phyloP scores from a whole-genome alignment of 306 rosid genomes.

The Lablab purpureus region DNA sequence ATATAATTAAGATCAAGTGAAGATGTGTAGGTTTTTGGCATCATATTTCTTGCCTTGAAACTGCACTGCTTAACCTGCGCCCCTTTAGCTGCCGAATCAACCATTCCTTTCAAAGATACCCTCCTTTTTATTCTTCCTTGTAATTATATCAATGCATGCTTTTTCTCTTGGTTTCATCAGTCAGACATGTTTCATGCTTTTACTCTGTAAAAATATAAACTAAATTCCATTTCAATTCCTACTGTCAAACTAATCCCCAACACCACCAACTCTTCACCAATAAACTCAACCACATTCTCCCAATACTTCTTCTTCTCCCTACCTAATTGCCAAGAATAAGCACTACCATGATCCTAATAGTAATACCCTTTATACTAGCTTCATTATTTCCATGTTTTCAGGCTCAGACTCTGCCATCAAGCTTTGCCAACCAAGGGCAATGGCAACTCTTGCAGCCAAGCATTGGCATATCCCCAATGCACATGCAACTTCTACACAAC shows the following conservation, averaged over 20 bases:
- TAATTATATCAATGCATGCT: neutral
- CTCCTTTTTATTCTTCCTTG: neutral
- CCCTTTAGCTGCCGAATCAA: conserved; percentile 40
- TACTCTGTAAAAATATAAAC: neutral
- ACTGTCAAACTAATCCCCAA: neutral
- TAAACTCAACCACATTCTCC: conserved; percentile 48
- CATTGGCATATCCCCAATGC: conserved; percentile 86
- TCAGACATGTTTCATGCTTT: neutral
- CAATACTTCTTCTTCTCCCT: conserved; percentile 36
- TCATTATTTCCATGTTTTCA: neutral
- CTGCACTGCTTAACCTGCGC: conserved; percentile 27
- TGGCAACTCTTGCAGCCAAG: conserved; percentile 69
- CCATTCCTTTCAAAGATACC: conserved; percentile 38
- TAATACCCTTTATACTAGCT: conserved; percentile 36
- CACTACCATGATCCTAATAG: conserved; percentile 2
- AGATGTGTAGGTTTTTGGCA: neutral
- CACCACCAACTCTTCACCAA: conserved; percentile 38
- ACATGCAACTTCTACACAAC: conserved; percentile 76
- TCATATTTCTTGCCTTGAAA: conserved; percentile 53
- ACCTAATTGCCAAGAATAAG: conserved; percentile 28
- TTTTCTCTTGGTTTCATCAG: neutral
- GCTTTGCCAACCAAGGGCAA: conserved; percentile 49
- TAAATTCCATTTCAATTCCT: conserved; percentile 2
- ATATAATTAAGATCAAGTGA: conserved; percentile 5
- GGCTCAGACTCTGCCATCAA: conserved; percentile 16